Percentiles rank a stretch among this genome's conserved stretches.
These are phyloP conservation scores for Leucaena leucocephala DNA, from an alignment of 306 rosid genomes.

Conservation along the genomic window DNA sequence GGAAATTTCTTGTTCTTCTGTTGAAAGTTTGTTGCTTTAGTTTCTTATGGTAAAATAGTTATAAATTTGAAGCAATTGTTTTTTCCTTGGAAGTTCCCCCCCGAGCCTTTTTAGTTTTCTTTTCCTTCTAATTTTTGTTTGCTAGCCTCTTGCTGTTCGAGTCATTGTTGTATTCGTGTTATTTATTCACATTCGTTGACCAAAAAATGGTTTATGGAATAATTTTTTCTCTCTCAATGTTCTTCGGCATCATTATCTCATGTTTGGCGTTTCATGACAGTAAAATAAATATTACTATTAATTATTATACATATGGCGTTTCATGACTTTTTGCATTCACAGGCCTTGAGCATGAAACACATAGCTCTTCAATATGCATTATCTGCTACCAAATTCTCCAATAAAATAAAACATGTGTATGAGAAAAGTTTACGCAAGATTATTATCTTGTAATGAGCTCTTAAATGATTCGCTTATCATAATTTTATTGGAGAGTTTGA, in stretches of 20 bases:
- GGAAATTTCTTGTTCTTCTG: neutral
- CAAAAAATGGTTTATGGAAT: neutral
- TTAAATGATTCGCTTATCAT: neutral
- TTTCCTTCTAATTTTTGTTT: conserved; percentile 14
- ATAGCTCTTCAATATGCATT: neutral
- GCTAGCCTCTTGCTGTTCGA: conserved; percentile 17
- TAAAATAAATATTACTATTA: neutral
- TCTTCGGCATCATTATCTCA: conserved; percentile 26
- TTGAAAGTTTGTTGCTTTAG: conserved; percentile 19
- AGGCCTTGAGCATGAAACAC: neutral
- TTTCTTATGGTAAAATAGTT: neutral
- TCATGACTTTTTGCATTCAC: conserved; percentile 22
- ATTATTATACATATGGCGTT: neutral
- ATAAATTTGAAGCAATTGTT: neutral
- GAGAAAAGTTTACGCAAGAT: neutral
- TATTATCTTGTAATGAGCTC: neutral
- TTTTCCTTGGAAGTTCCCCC: neutral
- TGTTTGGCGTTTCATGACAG: neutral
- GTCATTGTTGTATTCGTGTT: conserved; percentile 1
- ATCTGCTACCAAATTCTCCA: neutral
- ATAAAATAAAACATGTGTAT: neutral
- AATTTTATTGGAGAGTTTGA: neutral
- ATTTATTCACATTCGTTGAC: conserved; percentile 31
- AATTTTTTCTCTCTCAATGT: conserved; percentile 5
- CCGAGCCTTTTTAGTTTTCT: too few species aligned